Base-by-base conservation (phyloP, 352 stramenopile species). In the Phytophthora citrophthora region DNA sequence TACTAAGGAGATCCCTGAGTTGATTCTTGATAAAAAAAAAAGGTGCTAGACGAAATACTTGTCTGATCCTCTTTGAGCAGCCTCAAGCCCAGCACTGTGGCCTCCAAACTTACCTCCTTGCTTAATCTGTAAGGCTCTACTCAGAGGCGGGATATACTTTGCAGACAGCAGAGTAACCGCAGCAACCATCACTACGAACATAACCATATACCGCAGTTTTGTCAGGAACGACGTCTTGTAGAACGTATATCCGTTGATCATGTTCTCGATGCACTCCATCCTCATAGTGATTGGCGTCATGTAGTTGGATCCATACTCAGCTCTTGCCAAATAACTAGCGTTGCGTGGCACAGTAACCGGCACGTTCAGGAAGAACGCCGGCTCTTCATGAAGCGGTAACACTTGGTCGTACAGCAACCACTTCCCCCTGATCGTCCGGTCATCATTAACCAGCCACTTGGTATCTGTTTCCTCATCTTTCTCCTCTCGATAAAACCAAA, bases 261-360 rank as follows among this genome's bases (percentile, higher is more conserved):
- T 64, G 54, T 93, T 93, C 66, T 93, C 85, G 50, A 93, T 82
- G 49, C 85, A 93, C 66, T 93, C 85, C 64, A 93, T 78, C 43
- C 81, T 76, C 61, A 84, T 93, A 0, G 72, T 81, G 15, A 93
- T 57, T 5, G 85, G 85, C 40, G 76, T 89, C 81, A 93, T 91
- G 40, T 77, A 93, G 55, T 69, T 83, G 1, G 27, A 29, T 43
- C 85, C 85, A 57, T 93, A 93, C 72, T 93, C 85, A 9, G 81
- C 79, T 24, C 70, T 55, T 2, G 85, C 85, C 29, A 91, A 62
- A 56, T 76, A 90, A 43, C 76, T 79, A 1, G 83, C 76, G 47
- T 93, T 87, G 18, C 64, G 61, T 2, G 83, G 81, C 26, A 93
- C 23, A 0, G 62, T 82, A 39, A 93, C 83, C 0, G 67, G 64